phyloP scores from a whole-genome alignment of 495 filamentous ascomycete genomes.

The Xylaria flabelliformis region DNA sequence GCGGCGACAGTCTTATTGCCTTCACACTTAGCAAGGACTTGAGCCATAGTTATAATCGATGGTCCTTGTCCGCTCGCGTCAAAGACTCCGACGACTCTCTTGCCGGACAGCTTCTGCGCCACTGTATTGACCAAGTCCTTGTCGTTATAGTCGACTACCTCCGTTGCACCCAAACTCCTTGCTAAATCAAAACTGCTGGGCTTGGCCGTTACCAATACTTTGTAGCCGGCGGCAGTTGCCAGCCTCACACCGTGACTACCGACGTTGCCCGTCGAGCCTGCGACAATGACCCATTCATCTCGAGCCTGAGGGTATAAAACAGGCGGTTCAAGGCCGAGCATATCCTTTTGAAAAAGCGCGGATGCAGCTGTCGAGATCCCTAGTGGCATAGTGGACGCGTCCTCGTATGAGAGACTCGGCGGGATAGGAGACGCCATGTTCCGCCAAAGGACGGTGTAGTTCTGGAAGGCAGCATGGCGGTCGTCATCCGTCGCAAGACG shows the following conservation, averaged over 20 bases:
- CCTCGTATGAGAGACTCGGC: slow-evolving; percentile 43
- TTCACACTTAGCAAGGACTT: slow-evolving; percentile 14
- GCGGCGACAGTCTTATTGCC: slow-evolving; percentile 19
- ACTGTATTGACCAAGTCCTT: slow-evolving; percentile 32
- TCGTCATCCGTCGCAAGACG: slow-evolving; percentile 26
- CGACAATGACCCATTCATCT: slow-evolving; percentile 52
- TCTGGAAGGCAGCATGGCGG: slow-evolving; percentile 41
- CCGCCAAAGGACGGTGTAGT: slow-evolving; percentile 47
- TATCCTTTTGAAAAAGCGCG: slow-evolving; percentile 48
- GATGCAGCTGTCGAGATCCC: slow-evolving; percentile 52
- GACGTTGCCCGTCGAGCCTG: slow-evolving; percentile 47
- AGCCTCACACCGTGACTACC: slow-evolving; percentile 65
- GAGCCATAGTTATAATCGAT: slow-evolving; percentile 19
- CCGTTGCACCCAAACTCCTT: slow-evolving; percentile 57
- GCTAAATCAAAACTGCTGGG: slow-evolving; percentile 58
- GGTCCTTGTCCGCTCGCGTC: slow-evolving; percentile 16
- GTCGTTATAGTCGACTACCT: slow-evolving; percentile 63
- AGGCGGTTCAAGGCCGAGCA: slow-evolving; percentile 38
- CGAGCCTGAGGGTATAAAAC: slow-evolving; percentile 39
- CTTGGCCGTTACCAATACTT: slow-evolving; percentile 58
- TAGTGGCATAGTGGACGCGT: slow-evolving; percentile 55
- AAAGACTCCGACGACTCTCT: slow-evolving; percentile 30
- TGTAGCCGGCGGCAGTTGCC: slow-evolving; percentile 58
- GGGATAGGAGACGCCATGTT: slow-evolving; percentile 50
- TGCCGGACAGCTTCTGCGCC: slow-evolving; percentile 35